Evolutionary conservation across 495 filamentous ascomycete species (phyloP), one percentile per base, ranked within the genome.

Genomic region (Xeromyces bisporus): DNA sequence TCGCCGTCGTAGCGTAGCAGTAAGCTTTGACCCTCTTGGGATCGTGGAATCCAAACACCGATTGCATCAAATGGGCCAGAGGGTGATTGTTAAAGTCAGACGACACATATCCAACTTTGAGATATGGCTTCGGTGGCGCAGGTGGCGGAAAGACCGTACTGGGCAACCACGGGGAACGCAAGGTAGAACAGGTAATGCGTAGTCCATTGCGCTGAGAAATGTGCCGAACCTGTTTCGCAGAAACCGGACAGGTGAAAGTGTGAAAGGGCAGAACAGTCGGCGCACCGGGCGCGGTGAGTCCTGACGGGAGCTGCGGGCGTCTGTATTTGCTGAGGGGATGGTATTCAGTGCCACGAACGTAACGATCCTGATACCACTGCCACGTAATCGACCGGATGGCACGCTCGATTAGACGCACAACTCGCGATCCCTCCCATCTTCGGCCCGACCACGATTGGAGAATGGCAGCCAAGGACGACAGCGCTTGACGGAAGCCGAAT

Each of bases 61-160:
- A 96, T 52, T 99, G 89, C 89, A 99, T 99, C 39, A 94, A 52
- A 57, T 94, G 85, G 3, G 91, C 89, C 24, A 99, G 64, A 18
- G 89, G 89, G 46, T 99, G 89, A 48, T 99, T 99, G 47, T 99
- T 99, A 56, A 99, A 99, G 50, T 99, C 89, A 0, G 87, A 94
- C 1, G 89, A 96, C 17, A 99, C 75, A 47, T 99, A 99, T 27
- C 89, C 89, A 32, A 99, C 75, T 40, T 80, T 81, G 23, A 99
- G 71, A 37, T 77, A 70, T 0, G 89, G 85, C 17, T 61, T 64
- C 7, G 89, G 91, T 6, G 89, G 87, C 3, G 68, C 47, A 0
- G 89, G 89, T 4, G 89, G 89, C 8, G 71, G 67, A 44, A 80
- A 96, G 2, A 94, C 80, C 3, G 71, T 74, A 21, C 56, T 40